A percentile compares a stretch with the other conserved stretches of the same genome.
Evolutionary conservation across 371 early-diverging fungal species (phyloP).

Genomic region (Mortierella sp.): DNA sequence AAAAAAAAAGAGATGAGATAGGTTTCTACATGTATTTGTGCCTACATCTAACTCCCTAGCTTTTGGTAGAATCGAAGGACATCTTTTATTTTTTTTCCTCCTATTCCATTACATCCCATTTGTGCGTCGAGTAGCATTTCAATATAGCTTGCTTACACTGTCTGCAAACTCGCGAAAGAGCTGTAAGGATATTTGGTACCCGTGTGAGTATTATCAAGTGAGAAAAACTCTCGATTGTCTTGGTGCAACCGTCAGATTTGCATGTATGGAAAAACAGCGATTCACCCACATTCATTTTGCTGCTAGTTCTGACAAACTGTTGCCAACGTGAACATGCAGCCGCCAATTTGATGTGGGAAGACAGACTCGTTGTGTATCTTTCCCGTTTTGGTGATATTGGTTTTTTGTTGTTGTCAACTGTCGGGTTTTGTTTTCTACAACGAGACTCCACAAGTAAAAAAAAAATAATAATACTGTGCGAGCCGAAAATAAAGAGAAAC

Average conservation of each 20-base stretch:
- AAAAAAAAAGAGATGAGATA: too few species aligned
- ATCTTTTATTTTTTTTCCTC: background rate
- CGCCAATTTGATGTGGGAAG: background rate
- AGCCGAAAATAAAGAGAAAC: too few species aligned
- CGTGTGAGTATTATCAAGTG: too few species aligned
- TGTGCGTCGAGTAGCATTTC: too few species aligned
- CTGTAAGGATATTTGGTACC: too few species aligned
- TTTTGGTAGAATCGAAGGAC: background rate
- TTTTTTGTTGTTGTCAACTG: conserved; percentile 6
- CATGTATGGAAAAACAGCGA: background rate
- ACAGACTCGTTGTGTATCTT: conserved; percentile 7
- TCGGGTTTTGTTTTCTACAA: background rate
- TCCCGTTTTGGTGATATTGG: conserved; percentile 39
- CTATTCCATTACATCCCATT: background rate
- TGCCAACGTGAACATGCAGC: background rate
- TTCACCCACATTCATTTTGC: background rate
- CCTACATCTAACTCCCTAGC: background rate
- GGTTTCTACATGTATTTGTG: background rate
- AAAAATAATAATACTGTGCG: too few species aligned
- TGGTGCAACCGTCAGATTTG: background rate
- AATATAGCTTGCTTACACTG: too few species aligned
- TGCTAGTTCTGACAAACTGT: background rate
- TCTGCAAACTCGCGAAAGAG: too few species aligned
- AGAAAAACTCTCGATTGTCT: background rate
- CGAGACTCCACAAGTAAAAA: too few species aligned